A percentile compares a stretch with the other conserved stretches of the same genome.
Evolutionary conservation across 148 eudicot genomes (phyloP).

Genomic region (Selenicereus undatus): DNA sequence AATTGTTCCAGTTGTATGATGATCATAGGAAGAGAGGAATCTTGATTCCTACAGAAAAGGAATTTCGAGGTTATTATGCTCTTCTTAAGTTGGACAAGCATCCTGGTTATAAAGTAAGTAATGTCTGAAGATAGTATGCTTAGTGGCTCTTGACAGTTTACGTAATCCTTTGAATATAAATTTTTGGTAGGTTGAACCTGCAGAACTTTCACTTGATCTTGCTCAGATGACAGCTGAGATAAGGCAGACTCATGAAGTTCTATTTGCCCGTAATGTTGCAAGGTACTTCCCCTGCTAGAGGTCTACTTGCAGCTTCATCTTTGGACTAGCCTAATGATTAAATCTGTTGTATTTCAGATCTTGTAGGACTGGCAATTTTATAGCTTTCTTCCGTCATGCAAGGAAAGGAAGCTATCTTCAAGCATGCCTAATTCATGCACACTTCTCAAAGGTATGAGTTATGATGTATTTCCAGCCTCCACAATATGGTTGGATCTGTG

Average conservation of each 20-base stretch:
- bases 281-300: conserved; percentile 44
- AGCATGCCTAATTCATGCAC: conserved; percentile 99
- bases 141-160: not conserved
- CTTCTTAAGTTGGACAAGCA: conserved; percentile 95
- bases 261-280: conserved; percentile 94
- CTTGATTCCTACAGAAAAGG: conserved; percentile 70
- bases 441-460: conserved; percentile 80
- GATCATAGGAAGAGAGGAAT: conserved; percentile 92
- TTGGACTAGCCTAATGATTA: conserved; percentile 27
- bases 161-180: conserved; percentile 24
- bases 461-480: not conserved
- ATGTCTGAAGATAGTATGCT: conserved; percentile 15
- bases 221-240: conserved; percentile 91
- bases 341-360: conserved; percentile 53
- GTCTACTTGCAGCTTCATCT: conserved; percentile 13
- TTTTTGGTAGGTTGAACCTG: conserved; percentile 86
- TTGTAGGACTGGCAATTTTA: conserved; percentile 88
- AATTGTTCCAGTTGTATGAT: conserved; percentile 88
- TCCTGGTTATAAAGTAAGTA: conserved; percentile 94
- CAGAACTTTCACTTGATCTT: conserved; percentile 97
- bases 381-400: conserved; percentile 90
- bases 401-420: conserved; percentile 88
- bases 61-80: conserved; percentile 98
- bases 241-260: conserved; percentile 81
- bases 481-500: not conserved